Evolutionary conservation across 192 early-diverging fungal genomes (phyloP), one percentile per base, ranked within the genome.

Genomic region (Mortierella antarctica): DNA sequence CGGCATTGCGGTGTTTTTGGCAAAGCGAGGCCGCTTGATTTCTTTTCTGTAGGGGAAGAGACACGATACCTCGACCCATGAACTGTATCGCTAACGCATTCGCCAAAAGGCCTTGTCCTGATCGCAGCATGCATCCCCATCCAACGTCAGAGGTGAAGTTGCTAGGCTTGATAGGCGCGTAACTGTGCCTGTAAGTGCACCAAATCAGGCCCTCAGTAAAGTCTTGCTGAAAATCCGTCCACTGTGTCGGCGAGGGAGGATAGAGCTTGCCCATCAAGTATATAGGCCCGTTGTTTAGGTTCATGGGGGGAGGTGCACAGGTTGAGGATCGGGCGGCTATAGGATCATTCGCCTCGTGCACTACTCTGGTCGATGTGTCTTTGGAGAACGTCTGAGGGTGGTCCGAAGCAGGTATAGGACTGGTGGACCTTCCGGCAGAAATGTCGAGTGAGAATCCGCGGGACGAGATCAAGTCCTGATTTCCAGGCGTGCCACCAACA

Each of bases 121-220:
- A 94, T 23, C 98, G 82, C 60, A 99, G 80, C 98, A 99, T 99
- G 83, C 98, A 99, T 0, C 98, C 98, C 96, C 96, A 96, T 6
- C 95, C 95, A 55, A 91, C 87, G 76, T 99, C 98, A 10, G 90
- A 91, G 18, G 95, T 97, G 67, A 91, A 95, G 49, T 75, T 80
- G 20, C 92, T 91, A 9, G 93, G 85, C 62, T 88, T 77, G 67
- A 99, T 96, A 4, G 93, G 90, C 11, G 95, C 90, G 83, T 94
- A 99, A 47, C 89, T 88, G 65, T 93, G 89, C 62, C 98, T 87
- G 78, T 99, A 99, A 4, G 97, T 98, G 77, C 95, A 91, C 97
- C 98, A 98, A 20, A 94, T 85, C 60, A 80, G 12, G n/a, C 93
- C 87, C 23, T 88, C 87, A 15, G 85, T 84, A 83, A 97, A 97